Conservation (phyloP, 305 asterid species). For the Ajuga reptans region DNA sequence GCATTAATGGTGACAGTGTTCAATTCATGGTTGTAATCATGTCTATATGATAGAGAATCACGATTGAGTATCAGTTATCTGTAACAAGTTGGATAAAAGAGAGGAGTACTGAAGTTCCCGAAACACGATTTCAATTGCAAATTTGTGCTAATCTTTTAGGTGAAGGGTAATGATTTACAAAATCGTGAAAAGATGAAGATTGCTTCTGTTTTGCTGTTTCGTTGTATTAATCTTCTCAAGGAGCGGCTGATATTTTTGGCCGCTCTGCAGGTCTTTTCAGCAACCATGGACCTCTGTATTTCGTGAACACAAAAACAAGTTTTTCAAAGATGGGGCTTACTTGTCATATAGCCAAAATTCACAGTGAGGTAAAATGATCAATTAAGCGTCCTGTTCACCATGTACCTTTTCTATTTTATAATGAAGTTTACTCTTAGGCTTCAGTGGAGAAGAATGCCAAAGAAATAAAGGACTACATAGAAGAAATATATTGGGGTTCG, state of each 20-base stretch:
- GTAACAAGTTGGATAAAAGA: neutral
- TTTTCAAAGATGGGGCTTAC: constrained; percentile 84
- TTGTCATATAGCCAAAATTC: constrained; percentile 93
- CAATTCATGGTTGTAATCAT: neutral
- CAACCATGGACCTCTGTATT: constrained; percentile 95
- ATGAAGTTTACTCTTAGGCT: constrained; percentile 47
- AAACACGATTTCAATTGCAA: neutral
- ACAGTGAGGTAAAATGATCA: constrained; percentile 62
- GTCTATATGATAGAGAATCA: neutral
- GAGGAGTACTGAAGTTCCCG: neutral
- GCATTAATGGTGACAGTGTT: neutral
- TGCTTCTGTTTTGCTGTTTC: neutral
- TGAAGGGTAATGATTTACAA: neutral
- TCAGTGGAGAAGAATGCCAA: constrained; percentile 83
- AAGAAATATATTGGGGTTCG: constrained; percentile 91
- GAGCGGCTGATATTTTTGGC: neutral
- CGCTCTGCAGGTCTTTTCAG: constrained; percentile 73
- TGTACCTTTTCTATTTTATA: constrained; percentile 17
- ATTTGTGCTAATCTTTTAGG: neutral
- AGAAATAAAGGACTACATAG: constrained; percentile 81
- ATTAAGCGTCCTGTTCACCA: neutral
- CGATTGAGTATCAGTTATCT: no score
- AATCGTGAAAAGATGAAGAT: neutral
- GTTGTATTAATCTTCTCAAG: neutral
- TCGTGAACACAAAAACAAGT: constrained; percentile 63